Evolutionary conservation across 1,284 basidiomycete species (phyloP).

Genomic region (Melampsora larici-populina): DNA sequence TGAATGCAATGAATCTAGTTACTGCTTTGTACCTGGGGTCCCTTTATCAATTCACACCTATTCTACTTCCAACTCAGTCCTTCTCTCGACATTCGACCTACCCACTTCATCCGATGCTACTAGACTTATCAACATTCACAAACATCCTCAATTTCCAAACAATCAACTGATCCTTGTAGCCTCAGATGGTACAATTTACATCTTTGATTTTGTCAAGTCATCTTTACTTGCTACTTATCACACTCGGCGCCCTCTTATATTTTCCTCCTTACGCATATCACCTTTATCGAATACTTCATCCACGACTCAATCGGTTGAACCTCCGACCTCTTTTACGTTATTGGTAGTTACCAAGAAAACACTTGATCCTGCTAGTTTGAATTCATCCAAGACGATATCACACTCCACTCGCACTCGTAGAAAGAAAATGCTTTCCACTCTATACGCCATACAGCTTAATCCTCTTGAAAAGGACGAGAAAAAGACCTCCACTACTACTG

Average conservation of each 20-base stretch:
- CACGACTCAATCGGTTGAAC: background rate
- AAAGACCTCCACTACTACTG: background rate
- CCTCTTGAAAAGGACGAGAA: background rate
- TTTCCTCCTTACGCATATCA: background rate
- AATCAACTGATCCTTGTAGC: conserved; percentile 29
- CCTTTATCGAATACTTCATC: background rate
- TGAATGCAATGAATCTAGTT: background rate
- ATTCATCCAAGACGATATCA: background rate
- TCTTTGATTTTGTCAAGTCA: conserved; percentile 22
- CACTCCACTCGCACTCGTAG: background rate
- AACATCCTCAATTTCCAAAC: conserved; percentile 28
- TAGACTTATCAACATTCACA: conserved; percentile 26
- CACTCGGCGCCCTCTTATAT: background rate
- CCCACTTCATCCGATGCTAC: conserved; percentile 10
- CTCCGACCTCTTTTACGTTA: background rate
- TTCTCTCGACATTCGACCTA: conserved; percentile 18
- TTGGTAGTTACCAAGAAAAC: conserved; percentile 9
- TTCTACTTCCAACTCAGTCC: conserved; percentile 22
- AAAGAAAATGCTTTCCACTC: background rate
- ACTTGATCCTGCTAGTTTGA: background rate
- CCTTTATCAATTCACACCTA: conserved; percentile 37
- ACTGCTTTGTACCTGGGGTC: conserved; percentile 14
- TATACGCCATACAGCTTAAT: background rate
- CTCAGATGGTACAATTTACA: conserved; percentile 29
- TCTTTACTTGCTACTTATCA: conserved; percentile 16